Evolutionary conservation across 176 grass and related monocot species (phyloP), one percentile per base, ranked within the genome.

Genomic region (Cymbopogon citratus): DNA sequence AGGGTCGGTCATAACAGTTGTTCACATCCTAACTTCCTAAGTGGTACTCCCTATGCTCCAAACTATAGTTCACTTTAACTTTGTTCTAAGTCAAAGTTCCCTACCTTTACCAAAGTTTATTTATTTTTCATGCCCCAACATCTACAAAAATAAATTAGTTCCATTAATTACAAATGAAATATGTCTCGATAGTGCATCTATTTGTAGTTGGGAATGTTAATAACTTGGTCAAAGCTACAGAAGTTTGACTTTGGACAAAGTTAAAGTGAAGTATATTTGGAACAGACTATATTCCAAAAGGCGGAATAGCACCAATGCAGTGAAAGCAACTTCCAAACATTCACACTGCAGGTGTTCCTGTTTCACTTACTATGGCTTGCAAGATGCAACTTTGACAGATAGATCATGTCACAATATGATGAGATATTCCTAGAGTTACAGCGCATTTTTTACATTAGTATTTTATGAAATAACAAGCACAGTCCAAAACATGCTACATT

Each of bases 11-110:
- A 59, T 6, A 85, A 65, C 51, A 70, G 57, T 1, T 16, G 43
- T 67, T 48, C 21, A 39, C 36, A 75, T 88, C n/a, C n/a, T n/a
- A n/a, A n/a, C n/a, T n/a, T n/a, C 60, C 48, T 38, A 80, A 69
- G 28, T 67, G n/a, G 0, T 19, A 52, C 48, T 52, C 16, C 48
- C 2, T 54, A 16, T 2, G 2, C 49, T 54, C 49, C 49, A 54
- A 52, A 54, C 21, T 21, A 54, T 0, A 19, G 18, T 21, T 54
- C 51, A 56, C 48, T 56, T 21, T 56, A n/a, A 19, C 19, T 56
- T 56, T 21, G 51, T 56, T 56, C 19, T n/a, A 21, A 56, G 51
- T 56, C 51, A 56, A 56, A 56, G 8, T 56, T 56, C 51, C n/a
- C 51, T n/a, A 56, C 5, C 19, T 56, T 56, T 56, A 56, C 52